Percentiles rank a stretch among this genome's conserved stretches.
These are phyloP conservation scores for Glaciozyma martinii DNA, from an alignment of 768 basidiomycete species.

Conservation along the genomic window DNA sequence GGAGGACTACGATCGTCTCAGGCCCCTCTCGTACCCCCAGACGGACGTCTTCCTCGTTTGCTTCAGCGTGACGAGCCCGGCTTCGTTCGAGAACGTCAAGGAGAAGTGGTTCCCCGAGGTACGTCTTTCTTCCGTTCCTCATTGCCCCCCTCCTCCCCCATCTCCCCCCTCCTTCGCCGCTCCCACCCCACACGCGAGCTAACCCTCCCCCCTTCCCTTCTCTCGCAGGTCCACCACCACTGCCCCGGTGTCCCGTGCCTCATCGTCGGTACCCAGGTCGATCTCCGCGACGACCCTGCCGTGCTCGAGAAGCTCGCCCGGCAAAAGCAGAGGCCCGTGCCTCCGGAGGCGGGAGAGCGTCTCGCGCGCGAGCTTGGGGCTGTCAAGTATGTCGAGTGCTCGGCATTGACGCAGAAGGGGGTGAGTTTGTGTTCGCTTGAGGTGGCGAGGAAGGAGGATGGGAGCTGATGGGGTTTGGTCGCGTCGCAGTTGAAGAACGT, in stretches of 20 bases:
- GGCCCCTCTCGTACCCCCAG: constrained; percentile 98
- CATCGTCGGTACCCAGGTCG: constrained; percentile 97
- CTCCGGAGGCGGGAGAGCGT: constrained; percentile 77
- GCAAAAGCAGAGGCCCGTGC: constrained; percentile 92
- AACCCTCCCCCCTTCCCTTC: neutral
- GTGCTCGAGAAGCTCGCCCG: constrained; percentile 90
- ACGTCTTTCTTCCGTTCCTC: neutral
- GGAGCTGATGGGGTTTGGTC: constrained; percentile 2
- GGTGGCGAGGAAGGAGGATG: fast-evolving
- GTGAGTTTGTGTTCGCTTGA: constrained; percentile 17
- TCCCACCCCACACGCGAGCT: neutral
- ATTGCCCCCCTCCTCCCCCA: neutral
- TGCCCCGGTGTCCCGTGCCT: constrained; percentile 99
- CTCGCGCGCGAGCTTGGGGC: constrained; percentile 96
- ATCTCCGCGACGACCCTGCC: constrained; percentile 83
- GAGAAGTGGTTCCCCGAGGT: constrained; percentile 99
- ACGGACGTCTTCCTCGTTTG: constrained; percentile 99
- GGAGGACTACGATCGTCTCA: constrained; percentile 99
- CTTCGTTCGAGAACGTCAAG: constrained; percentile 99
- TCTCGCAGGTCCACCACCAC: constrained; percentile 71
- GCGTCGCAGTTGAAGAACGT: constrained; percentile 76
- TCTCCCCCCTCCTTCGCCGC: neutral
- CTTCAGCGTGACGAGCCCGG: constrained; percentile 96
- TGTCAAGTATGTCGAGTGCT: constrained; percentile 99
- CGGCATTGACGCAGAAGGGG: constrained; percentile 96